A percentile compares a stretch with the other conserved stretches of the same genome.
Evolutionary conservation across 2,329 filamentous ascomycete species (phyloP).

Genomic region (Xylariaceae sp.): DNA sequence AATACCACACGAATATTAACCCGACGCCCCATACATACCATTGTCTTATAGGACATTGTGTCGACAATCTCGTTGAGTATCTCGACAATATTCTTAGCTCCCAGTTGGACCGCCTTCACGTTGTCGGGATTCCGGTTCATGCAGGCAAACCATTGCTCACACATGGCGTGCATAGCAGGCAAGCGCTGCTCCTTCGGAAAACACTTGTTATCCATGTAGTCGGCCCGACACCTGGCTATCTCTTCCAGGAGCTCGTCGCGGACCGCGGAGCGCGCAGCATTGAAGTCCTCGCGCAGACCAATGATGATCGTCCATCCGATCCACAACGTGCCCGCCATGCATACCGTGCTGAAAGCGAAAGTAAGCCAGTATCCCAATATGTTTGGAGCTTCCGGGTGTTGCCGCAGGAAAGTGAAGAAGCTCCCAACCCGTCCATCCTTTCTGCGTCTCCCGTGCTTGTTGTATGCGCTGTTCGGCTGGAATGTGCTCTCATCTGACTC

Average conservation of each 20-base stretch:
- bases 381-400: conserved; percentile 54
- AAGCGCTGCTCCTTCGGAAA: conserved; percentile 54
- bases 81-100: conserved; percentile 80
- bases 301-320: conserved; percentile 63
- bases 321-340: conserved; percentile 41
- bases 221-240: conserved; percentile 65
- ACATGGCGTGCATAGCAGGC: conserved; percentile 68
- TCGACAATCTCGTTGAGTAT: conserved; percentile 94
- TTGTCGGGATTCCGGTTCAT: conserved; percentile 78
- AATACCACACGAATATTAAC: not conserved
- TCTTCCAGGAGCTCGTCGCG: conserved; percentile 65
- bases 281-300: conserved; percentile 69
- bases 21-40: conserved; percentile 36
- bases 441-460: conserved; percentile 23
- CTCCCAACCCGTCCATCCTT: conserved; percentile 37
- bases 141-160: conserved; percentile 77
- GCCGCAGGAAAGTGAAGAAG: conserved; percentile 47
- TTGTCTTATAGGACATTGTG: conserved; percentile 76
- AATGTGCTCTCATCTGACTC: conserved; percentile 44
- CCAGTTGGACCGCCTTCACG: conserved; percentile 73
- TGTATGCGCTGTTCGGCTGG: conserved; percentile 18
- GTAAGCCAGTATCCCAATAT: conserved; percentile 56
- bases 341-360: conserved; percentile 56
- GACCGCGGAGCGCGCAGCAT: conserved; percentile 63
- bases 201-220: conserved; percentile 75